Evolutionary conservation across 306 rosid species (phyloP).

Genomic region (Cucumis hystrix): DNA sequence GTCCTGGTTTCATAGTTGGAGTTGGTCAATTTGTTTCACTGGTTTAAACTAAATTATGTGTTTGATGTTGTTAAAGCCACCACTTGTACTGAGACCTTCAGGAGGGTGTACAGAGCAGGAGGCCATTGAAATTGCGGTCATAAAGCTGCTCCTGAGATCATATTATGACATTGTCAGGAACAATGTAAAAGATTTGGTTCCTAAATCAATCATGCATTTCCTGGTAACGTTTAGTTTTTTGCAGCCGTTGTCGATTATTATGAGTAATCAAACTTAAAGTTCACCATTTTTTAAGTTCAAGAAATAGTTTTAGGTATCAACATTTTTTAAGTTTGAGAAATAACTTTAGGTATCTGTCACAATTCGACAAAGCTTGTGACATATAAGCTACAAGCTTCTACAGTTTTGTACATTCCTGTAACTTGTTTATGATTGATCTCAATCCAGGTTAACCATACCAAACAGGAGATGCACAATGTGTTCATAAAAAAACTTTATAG

Average conservation of each 20-base stretch:
- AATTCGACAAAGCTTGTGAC: not conserved
- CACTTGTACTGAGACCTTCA: slow-evolving; percentile 27
- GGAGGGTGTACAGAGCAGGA: slow-evolving; percentile 22
- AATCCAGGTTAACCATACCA: slow-evolving; percentile 26
- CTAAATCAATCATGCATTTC: slow-evolving; percentile 39
- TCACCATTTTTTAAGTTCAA: not conserved
- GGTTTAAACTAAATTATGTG: not conserved
- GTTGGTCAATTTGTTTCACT: not conserved
- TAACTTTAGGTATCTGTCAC: not conserved
- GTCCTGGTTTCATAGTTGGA: not conserved
- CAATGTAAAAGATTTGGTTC: slow-evolving; percentile 29
- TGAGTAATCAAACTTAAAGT: not conserved
- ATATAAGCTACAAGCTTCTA: not conserved
- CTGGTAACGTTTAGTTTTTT: slow-evolving; percentile 12
- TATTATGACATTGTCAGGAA: slow-evolving; percentile 37
- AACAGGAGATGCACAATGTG: slow-evolving; percentile 15
- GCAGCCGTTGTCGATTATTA: not conserved
- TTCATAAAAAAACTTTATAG: slow-evolving; percentile 24
- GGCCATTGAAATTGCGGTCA: slow-evolving; percentile 16
- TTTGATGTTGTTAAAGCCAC: slow-evolving; percentile 23
- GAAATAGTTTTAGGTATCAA: not conserved
- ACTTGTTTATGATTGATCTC: not conserved
- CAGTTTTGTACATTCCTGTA: not conserved
- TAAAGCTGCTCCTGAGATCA: slow-evolving; percentile 24
- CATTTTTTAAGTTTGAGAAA: no score